phyloP scores from a whole-genome alignment of 495 filamentous ascomycete species.

The Penicillium nucicola region DNA sequence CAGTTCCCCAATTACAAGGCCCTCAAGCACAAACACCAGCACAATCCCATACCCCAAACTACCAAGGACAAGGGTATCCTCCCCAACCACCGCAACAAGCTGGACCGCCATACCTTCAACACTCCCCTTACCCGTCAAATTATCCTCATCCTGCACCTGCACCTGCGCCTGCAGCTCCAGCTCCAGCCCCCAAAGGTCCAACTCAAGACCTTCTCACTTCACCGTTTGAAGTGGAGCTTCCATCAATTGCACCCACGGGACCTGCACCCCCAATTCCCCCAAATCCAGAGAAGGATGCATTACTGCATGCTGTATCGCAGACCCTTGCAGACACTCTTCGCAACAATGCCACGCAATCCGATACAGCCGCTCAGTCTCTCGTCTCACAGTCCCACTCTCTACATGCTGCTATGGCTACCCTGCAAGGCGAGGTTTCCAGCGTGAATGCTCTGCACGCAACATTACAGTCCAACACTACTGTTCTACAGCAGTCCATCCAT shows the following conservation, averaged over 20 bases:
- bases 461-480: conserved; percentile 70
- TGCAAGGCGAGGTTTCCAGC: conserved; percentile 69
- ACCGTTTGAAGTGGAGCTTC: conserved; percentile 63
- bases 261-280: conserved; percentile 85
- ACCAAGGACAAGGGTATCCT: conserved; percentile 6
- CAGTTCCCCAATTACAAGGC: conserved; percentile 1
- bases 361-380: conserved; percentile 68
- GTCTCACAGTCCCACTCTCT: conserved; percentile 78
- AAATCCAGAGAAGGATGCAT: conserved; percentile 92
- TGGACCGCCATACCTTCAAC: conserved; percentile 14
- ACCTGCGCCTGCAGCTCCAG: conserved; percentile 22
- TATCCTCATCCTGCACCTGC: conserved; percentile 18
- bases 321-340: conserved; percentile 65
- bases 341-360: conserved; percentile 60
- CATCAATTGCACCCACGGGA: conserved; percentile 50
- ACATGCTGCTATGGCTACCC: conserved; percentile 56
- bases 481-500: conserved; percentile 70
- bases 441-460: conserved; percentile 65
- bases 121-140: conserved; percentile 16
- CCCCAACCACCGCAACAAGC: conserved; percentile 15
- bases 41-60: conserved; percentile 11
- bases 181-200: conserved; percentile 39
- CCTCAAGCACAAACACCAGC: conserved; percentile 3
- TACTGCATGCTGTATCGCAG: conserved; percentile 72
- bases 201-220: conserved; percentile 71